These are phyloP conservation scores for Austroboletus novae-zelandiae DNA, from an alignment of 1,284 basidiomycete genomes.

Conservation along the genomic window DNA sequence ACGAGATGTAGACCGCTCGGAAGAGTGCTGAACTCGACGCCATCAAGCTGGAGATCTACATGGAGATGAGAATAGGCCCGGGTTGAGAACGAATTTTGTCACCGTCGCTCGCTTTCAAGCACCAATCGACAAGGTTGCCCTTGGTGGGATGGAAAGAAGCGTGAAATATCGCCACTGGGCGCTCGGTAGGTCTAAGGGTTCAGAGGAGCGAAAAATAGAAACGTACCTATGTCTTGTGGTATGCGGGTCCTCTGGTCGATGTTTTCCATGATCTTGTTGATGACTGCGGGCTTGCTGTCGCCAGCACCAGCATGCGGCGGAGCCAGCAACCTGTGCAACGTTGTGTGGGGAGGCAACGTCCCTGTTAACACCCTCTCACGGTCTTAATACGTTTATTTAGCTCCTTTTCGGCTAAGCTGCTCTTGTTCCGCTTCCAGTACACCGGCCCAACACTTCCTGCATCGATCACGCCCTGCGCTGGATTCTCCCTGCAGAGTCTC, in stretches of 20 bases:
- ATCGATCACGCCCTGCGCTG: slow-evolving; percentile 1
- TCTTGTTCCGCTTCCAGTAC: background rate
- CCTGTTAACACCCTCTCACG: slow-evolving; percentile 19
- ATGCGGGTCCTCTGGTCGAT: slow-evolving; percentile 29
- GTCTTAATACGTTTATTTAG: slow-evolving; percentile 24
- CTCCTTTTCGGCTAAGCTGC: slow-evolving; percentile 12
- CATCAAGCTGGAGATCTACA: slow-evolving; percentile 61
- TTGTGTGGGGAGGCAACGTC: slow-evolving; percentile 22
- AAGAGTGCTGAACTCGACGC: slow-evolving; percentile 74
- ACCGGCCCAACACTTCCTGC: slow-evolving; percentile 1
- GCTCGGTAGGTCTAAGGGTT: background rate
- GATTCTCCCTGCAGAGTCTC: slow-evolving; percentile 3
- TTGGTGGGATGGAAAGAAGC: slow-evolving; percentile 78
- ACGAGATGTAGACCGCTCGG: slow-evolving; percentile 80
- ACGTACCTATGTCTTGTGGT: slow-evolving; percentile 51
- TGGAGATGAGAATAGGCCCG: slow-evolving; percentile 1
- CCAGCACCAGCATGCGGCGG: slow-evolving; percentile 21
- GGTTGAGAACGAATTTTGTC: slow-evolving; percentile 13
- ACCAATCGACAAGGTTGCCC: slow-evolving; percentile 77
- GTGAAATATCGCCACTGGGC: slow-evolving; percentile 77
- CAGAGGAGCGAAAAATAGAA: background rate
- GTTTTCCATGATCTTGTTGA: slow-evolving; percentile 28
- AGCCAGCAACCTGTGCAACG: slow-evolving; percentile 7
- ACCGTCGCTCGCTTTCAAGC: slow-evolving; percentile 64
- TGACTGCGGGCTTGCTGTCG: slow-evolving; percentile 16